Evolutionary conservation across 108 stramenopile species (phyloP), one percentile per base, ranked within the genome.

Genomic region (Fragilaria crotonensis): DNA sequence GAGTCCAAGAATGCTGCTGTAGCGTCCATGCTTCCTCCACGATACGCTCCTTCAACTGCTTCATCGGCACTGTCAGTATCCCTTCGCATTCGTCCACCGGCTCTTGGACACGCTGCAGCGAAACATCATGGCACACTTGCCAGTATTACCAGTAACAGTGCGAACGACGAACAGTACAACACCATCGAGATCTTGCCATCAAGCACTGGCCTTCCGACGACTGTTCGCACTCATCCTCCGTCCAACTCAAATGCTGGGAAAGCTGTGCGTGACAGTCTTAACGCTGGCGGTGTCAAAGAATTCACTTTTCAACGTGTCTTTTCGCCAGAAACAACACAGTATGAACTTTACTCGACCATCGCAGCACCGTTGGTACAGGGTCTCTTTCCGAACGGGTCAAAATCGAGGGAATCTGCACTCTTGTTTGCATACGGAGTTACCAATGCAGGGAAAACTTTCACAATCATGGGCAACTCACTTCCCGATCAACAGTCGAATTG

Each of bases 361-460:
- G 88, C 83, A 3, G 71, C 79, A 25, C 88, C 88, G 9, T 67
- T 90, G 60, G 68, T 93, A 3, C 61, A 86, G 3, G 75, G 73
- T 25, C 49, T 93, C n/a, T 78, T 89, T 48, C 67, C 60, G 14
- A 46, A 58, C 17, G 33, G 60, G 27, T 45, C 52, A 7, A 32
- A n/a, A 9, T 32, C 20, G 4, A 81, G 73, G 26, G 69, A 80
- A 46, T 89, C 87, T 7, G 88, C 84, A 17, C 64, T 99, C 9
- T 64, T 99, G 4, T 99, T 99, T 60, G 88, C 96, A 5, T 95
- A 98, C 55, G 98, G 98, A 4, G 92, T 98, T 36, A 99, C 98
- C 14, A 98, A 98, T 63, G 96, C 98, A 1, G 98, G 98, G 4
- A 99, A 98, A 72, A 97, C 97, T 0, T 80, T 97, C 71, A 99